Percentiles rank a stretch among this genome's conserved stretches.
Conservation (phyloP, 331 rosid genomes). For the Arachis monticola region DNA sequence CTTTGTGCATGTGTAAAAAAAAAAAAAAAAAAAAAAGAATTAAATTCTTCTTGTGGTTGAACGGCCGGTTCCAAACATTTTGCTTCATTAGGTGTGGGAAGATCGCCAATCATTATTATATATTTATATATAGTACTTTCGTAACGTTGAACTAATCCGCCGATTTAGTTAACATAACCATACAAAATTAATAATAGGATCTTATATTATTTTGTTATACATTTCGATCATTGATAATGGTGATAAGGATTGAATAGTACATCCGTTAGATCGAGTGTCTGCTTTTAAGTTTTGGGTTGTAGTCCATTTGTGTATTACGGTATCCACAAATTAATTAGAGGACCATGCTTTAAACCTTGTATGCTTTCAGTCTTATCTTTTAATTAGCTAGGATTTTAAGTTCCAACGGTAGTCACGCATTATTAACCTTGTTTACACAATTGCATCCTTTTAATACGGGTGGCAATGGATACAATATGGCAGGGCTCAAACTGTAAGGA, state of each 20-base stretch:
- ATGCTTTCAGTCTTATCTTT: neutral
- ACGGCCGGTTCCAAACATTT: neutral
- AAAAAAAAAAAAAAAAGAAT: neutral
- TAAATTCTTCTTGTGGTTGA: neutral
- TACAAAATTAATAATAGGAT: neutral
- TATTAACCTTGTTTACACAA: too few relatives aligned
- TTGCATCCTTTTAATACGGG: too few relatives aligned
- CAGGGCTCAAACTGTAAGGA: too few relatives aligned
- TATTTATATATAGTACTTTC: neutral
- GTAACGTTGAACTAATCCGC: neutral
- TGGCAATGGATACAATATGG: too few relatives aligned
- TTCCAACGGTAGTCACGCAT: too few relatives aligned
- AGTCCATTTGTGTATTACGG: neutral
- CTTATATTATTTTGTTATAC: slow-evolving; percentile 1
- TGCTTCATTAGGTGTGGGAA: neutral
- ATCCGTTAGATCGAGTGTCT: neutral
- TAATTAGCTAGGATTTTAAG: neutral
- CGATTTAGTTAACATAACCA: neutral
- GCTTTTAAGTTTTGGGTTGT: neutral
- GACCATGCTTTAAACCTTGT: neutral
- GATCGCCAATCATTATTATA: neutral
- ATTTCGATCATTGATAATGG: neutral
- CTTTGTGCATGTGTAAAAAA: neutral
- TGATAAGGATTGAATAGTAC: neutral
- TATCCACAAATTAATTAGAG: neutral